These are phyloP conservation scores for Waltergamsia citrina DNA, from an alignment of 2,329 filamentous ascomycete species.

Conservation along the genomic window DNA sequence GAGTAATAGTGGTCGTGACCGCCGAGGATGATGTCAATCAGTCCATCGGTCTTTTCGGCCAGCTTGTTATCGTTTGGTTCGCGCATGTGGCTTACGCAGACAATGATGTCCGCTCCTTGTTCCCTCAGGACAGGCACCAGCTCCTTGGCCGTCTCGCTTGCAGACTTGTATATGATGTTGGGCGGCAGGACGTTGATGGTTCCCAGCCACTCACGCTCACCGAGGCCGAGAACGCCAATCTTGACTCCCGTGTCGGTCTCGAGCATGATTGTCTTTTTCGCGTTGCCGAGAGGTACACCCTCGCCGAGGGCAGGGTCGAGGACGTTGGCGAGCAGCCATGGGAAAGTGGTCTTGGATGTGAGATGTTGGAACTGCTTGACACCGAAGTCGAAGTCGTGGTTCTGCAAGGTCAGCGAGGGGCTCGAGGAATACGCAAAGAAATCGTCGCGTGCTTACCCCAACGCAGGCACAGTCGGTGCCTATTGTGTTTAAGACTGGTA, in stretches of 20 bases:
- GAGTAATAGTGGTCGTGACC: constrained; percentile 87
- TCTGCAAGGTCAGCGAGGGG: constrained; percentile 33
- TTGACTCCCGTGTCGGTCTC: constrained; percentile 78
- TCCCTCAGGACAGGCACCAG: constrained; percentile 63
- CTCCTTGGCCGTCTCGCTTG: constrained; percentile 64
- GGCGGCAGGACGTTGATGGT: constrained; percentile 84
- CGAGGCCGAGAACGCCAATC: constrained; percentile 75
- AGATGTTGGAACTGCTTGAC: constrained; percentile 71
- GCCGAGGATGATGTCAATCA: constrained; percentile 78
- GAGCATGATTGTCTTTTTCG: constrained; percentile 65
- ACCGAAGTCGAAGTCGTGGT: constrained; percentile 90
- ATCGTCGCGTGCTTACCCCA: constrained; percentile 42
- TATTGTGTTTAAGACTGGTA: constrained; percentile 70
- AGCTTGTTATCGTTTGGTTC: constrained; percentile 87
- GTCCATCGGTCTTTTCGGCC: constrained; percentile 60
- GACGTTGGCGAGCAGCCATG: constrained; percentile 85
- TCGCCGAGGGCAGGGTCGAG: constrained; percentile 75
- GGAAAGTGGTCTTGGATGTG: constrained; percentile 67
- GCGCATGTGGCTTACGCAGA: constrained; percentile 76
- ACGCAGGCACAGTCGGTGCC: constrained; percentile 75
- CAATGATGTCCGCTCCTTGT: constrained; percentile 72
- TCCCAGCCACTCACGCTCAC: constrained; percentile 80
- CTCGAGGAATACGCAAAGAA: not conserved
- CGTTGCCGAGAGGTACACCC: constrained; percentile 64
- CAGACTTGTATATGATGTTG: constrained; percentile 72